phyloP scores from a whole-genome alignment of 805 yeast species.

The Suhomyces kilbournensis region DNA sequence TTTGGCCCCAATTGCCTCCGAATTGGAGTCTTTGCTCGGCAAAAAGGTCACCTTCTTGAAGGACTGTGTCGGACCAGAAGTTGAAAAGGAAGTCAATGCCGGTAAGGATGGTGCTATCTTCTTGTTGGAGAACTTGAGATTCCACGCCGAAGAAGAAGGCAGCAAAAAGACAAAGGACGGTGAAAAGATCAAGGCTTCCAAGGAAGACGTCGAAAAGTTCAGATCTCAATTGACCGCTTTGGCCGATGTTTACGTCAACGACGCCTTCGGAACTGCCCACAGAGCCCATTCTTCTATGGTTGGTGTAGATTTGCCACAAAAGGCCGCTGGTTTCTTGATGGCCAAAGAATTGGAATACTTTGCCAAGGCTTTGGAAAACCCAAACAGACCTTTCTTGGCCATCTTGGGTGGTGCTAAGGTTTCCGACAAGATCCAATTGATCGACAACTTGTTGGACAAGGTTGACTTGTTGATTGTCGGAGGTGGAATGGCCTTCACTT shows the following conservation, averaged over 20 bases:
- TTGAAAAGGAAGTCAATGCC: conserved; percentile 70
- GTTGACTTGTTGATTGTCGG: conserved; percentile 93
- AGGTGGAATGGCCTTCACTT: conserved; percentile 99
- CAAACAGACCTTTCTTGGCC: conserved; percentile 97
- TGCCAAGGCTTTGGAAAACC: conserved; percentile 98
- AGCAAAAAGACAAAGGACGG: conserved; percentile 82
- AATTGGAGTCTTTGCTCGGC: conserved; percentile 74
- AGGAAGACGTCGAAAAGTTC: conserved; percentile 80
- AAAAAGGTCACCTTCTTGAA: conserved; percentile 71
- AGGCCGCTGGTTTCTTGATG: conserved; percentile 98
- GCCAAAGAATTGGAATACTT: conserved; percentile 96
- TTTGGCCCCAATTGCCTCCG: conserved; percentile 88
- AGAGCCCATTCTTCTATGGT: conserved; percentile 99
- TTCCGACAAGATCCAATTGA: conserved; percentile 96
- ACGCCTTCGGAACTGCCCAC: conserved; percentile 99
- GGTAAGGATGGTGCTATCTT: conserved; percentile 80
- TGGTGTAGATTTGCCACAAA: conserved; percentile 91
- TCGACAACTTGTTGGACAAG: conserved; percentile 94
- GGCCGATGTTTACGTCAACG: conserved; percentile 97
- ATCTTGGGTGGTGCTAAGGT: conserved; percentile 99
- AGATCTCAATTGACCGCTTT: conserved; percentile 85
- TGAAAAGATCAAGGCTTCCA: conserved; percentile 88
- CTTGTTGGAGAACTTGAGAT: conserved; percentile 95
- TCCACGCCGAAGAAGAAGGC: conserved; percentile 98
- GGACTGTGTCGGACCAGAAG: conserved; percentile 93